phyloP scores from a whole-genome alignment of 2,329 filamentous ascomycete genomes.

The Fonsecaea multimorphosa region DNA sequence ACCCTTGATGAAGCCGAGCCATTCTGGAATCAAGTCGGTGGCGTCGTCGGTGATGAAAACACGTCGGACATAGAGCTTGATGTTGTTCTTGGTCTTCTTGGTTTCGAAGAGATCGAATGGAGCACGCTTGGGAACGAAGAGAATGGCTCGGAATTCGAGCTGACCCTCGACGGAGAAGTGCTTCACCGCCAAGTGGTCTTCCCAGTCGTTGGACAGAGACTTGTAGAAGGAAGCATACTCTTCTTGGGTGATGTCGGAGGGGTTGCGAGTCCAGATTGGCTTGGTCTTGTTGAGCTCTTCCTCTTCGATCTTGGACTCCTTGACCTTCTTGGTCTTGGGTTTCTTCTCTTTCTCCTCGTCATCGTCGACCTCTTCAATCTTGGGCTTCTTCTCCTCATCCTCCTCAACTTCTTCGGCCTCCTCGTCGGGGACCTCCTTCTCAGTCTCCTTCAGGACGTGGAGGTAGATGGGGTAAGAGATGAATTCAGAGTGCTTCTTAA shows the following conservation, averaged over 20 bases:
- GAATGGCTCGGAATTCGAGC: constrained; percentile 99
- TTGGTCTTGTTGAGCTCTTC: constrained; percentile 99
- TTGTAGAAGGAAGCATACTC: constrained; percentile 99
- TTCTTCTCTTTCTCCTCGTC: constrained; percentile 86
- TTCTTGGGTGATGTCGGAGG: constrained; percentile 90
- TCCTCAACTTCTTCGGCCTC: constrained; percentile 79
- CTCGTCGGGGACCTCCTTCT: constrained; percentile 98
- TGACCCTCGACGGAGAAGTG: constrained; percentile 99
- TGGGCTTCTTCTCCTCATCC: constrained; percentile 86
- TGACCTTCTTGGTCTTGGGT: constrained; percentile 99
- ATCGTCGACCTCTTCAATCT: constrained; percentile 89
- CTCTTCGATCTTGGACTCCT: constrained; percentile 98
- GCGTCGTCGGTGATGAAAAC: constrained; percentile 99
- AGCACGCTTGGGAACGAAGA: constrained; percentile 99
- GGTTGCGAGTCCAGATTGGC: constrained; percentile 99
- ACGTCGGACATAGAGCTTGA: constrained; percentile 99
- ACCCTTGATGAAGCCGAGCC: constrained; percentile 99
- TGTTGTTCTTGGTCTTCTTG: constrained; percentile 99
- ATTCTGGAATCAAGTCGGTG: constrained; percentile 98
- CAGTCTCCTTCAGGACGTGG: constrained; percentile 97
- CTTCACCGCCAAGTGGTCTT: constrained; percentile 99
- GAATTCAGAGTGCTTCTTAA: constrained; percentile 99
- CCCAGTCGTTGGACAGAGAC: constrained; percentile 99
- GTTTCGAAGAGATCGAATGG: constrained; percentile 99
- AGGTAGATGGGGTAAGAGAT: constrained; percentile 99